Evolutionary conservation across 129 eudicot genomes (phyloP).

Genomic region (Lactuca sativa): DNA sequence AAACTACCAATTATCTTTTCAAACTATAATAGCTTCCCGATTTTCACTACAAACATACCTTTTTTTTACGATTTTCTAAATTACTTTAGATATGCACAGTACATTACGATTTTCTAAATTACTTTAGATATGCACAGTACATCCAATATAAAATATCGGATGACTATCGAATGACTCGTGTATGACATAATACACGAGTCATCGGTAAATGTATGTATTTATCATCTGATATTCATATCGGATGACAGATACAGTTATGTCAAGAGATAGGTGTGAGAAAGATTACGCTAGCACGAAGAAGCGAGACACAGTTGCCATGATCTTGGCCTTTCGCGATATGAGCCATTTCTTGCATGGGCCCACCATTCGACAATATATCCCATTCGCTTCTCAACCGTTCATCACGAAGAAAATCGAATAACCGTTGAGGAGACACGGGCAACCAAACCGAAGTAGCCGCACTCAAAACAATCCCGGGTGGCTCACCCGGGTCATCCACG

Average conservation of each 20-base stretch:
- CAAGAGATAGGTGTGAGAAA: slow-evolving; percentile 8
- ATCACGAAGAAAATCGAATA: slow-evolving; percentile 84
- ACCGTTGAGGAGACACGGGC: slow-evolving; percentile 78
- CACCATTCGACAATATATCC: slow-evolving; percentile 95
- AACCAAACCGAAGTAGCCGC: slow-evolving; percentile 99
- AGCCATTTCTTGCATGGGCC: slow-evolving; percentile 99
- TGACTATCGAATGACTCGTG: neutral
- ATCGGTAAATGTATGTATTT: no score
- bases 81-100: no score
- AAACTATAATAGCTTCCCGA: neutral
- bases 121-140: no score
- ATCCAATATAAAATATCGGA: no score
- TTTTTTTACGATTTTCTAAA: neutral
- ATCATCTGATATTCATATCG: neutral
- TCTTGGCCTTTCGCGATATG: slow-evolving; percentile 95
- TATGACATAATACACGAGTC: neutral
- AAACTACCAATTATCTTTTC: neutral
- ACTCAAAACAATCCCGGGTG: slow-evolving; percentile 84
- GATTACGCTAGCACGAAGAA: slow-evolving; percentile 90
- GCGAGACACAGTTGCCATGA: slow-evolving; percentile 94
- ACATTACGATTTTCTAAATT: neutral
- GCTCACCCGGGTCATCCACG: slow-evolving; percentile 96
- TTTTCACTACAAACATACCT: neutral
- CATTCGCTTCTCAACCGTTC: slow-evolving; percentile 90
- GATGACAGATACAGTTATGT: neutral